Conservation (phyloP, 2,329 filamentous ascomycete genomes). For the Epichloe uncinata region DNA sequence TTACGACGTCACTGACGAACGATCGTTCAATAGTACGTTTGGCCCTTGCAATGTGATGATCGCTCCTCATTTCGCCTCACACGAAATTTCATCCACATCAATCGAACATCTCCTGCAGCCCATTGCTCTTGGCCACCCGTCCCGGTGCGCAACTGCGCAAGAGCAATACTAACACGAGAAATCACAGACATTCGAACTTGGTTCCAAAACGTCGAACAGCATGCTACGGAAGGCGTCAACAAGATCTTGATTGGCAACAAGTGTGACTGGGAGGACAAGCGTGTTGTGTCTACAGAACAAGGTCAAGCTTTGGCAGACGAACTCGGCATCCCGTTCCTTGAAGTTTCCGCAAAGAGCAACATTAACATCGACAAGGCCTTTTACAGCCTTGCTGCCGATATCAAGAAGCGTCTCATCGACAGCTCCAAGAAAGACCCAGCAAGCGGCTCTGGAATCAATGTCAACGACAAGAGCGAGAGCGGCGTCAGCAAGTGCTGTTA, state of each 20-base stretch:
- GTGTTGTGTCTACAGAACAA: conserved; percentile 81
- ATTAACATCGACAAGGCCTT: conserved; percentile 99
- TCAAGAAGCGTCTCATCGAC: conserved; percentile 97
- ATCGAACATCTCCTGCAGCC: not conserved
- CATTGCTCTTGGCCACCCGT: not conserved
- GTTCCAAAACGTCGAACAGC: conserved; percentile 98
- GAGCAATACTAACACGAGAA: not conserved
- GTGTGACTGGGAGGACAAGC: conserved; percentile 99
- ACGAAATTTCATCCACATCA: not conserved
- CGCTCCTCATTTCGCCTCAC: not conserved
- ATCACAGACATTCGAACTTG: conserved; percentile 86
- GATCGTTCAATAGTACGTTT: conserved; percentile 80
- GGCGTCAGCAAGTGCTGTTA: conserved; percentile 50
- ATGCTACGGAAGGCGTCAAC: conserved; percentile 97
- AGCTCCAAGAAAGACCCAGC: conserved; percentile 65
- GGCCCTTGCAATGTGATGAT: not conserved
- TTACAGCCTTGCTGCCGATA: conserved; percentile 85
- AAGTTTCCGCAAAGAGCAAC: conserved; percentile 97
- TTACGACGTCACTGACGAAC: conserved; percentile 95
- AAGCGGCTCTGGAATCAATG: conserved; percentile 48
- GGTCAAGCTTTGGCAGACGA: conserved; percentile 91
- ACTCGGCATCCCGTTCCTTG: conserved; percentile 93
- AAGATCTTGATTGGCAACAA: conserved; percentile 99
- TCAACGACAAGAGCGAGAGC: conserved; percentile 47
- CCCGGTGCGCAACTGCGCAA: not conserved